Base-by-base conservation (phyloP, 495 filamentous ascomycete species). In the Hyaloscypha hepaticicola region DNA sequence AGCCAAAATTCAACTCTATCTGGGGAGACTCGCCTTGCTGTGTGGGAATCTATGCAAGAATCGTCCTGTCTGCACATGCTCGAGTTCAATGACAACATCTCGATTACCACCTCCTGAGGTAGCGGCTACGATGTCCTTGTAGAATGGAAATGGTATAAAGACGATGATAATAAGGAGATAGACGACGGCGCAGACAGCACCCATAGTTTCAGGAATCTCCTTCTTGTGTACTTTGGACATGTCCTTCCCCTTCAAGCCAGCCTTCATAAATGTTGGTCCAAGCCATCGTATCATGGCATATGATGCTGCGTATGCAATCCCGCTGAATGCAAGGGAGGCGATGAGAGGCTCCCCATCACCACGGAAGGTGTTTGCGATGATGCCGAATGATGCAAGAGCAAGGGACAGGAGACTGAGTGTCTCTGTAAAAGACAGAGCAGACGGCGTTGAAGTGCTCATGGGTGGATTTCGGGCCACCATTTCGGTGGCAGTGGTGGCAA, bases 101-200 rank as follows among this genome's bases (percentile, higher is more conserved):
- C 90, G 81, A 74, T 97, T 96, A 19, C 93, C 94, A 63, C 92
- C 94, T 62, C 93, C 95, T 64, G 92, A 95, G 22, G 96, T 97
- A 22, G 92, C 92, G n/a, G 89, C 88, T 24, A 97, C 93, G 65
- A 99, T 95, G 72, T 99, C 93, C 75, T 96, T 94, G 78, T 96
- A 98, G 76, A 99, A 98, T 2, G 92, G 88, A 76, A 97, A 98
- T 0, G 95, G 95, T 60, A 98, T 91, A 73, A 99, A 98, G 31
- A 91, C 74, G 58, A 98, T 96, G 31, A 97, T 84, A 5, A 83
- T 81, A 26, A 98, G 78, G 29, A 99, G 79, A 77, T 97, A 98
- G 1, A 98, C 90, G 33, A 95, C 85, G 1, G 96, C 95, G 74
- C 91, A 96, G 51, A 98, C 86, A 22, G 88, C 92, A n/a, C 95